Percentiles rank a stretch among this genome's conserved stretches.
Conservation (phyloP, 495 filamentous ascomycete genomes). For the Hypoxylon rickii region DNA sequence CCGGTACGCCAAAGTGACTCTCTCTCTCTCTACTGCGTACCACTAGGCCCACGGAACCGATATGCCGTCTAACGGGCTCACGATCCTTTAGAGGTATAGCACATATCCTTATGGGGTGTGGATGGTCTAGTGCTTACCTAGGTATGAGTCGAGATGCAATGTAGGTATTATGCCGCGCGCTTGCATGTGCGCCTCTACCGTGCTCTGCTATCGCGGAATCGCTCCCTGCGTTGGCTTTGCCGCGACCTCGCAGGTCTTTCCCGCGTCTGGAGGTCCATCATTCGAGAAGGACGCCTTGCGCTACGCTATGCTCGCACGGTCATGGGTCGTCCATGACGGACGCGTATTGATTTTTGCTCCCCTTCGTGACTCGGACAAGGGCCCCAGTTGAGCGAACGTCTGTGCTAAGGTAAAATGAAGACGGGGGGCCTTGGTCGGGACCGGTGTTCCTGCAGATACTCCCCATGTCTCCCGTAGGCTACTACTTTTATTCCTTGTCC, state of each 20-base stretch:
- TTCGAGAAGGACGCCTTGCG: slow-evolving; percentile 31
- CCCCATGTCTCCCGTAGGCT: slow-evolving; percentile 32
- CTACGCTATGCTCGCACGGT: slow-evolving; percentile 18
- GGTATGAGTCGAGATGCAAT: not conserved
- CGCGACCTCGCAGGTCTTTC: slow-evolving; percentile 25
- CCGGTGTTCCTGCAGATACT: slow-evolving; percentile 33
- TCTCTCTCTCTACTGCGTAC: too few relatives aligned
- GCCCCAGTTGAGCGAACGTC: slow-evolving; percentile 19
- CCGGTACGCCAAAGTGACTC: too few relatives aligned
- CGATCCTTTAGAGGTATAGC: not conserved
- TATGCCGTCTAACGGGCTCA: not conserved
- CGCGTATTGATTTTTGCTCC: too few relatives aligned
- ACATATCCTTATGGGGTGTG: not conserved
- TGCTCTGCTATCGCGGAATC: slow-evolving; percentile 2
- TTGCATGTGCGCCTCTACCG: slow-evolving; percentile 18
- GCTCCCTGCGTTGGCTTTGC: slow-evolving; percentile 12
- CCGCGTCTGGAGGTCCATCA: slow-evolving; percentile 23
- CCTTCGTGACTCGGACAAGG: slow-evolving; percentile 16
- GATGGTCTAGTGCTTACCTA: not conserved
- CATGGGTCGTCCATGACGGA: slow-evolving; percentile 9
- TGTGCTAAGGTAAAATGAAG: slow-evolving; percentile 26
- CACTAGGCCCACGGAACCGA: too few relatives aligned
- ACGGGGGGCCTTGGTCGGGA: slow-evolving; percentile 23
- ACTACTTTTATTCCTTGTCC: slow-evolving; percentile 21
- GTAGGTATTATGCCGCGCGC: slow-evolving; percentile 28